Base-by-base conservation (phyloP, 306 rosid species). In the Trifolium dubium region DNA sequence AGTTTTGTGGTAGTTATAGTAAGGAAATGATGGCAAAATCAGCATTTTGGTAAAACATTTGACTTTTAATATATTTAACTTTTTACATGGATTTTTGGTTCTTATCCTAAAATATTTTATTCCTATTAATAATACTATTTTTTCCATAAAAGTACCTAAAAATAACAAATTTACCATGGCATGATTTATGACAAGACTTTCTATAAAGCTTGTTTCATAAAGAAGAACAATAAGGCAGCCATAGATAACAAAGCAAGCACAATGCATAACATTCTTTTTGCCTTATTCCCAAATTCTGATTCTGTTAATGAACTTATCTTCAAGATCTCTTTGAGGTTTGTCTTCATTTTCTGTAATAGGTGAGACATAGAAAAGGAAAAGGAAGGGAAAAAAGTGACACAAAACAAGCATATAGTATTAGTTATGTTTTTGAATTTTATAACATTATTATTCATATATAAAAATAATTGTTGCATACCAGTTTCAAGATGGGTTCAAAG, bases 401-500 rank as follows among this genome's bases (percentile, higher is more conserved):
- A 23, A 23, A 23, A 44, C 8, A 43, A 35, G 6, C 75, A 54
- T 37, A 35, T 7, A n/a, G n/a, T n/a, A 53, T 3, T 17, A 17
- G 18, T 59, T 53, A 30, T 34, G 10, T 46, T 61, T 11, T 8
- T 14, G 9, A 28, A 10, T 18, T 69, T 62, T 69, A 34, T 14
- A 5, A 35, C 14, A 70, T 68, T 19, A 74, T 64, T 68, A 7
- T 6, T 37, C 8, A 37, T 37, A n/a, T n/a, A 19, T 40, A 31
- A 29, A 41, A 59, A 37, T n/a, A 67, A 4, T 40, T 0, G 41
- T 46, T 53, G 41, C 83, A 1, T 80, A 90, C 93, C 90, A 83
- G 46, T 82, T 72, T 56, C 63, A 56, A 72, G 2, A 79, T 66
- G 68, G 96, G 92, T 80, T 75, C 78, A 50, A 84, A 32, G 53